These are phyloP conservation scores for Craterostigma plantagineum DNA, from an alignment of 257 asterid genomes.

Conservation along the genomic window DNA sequence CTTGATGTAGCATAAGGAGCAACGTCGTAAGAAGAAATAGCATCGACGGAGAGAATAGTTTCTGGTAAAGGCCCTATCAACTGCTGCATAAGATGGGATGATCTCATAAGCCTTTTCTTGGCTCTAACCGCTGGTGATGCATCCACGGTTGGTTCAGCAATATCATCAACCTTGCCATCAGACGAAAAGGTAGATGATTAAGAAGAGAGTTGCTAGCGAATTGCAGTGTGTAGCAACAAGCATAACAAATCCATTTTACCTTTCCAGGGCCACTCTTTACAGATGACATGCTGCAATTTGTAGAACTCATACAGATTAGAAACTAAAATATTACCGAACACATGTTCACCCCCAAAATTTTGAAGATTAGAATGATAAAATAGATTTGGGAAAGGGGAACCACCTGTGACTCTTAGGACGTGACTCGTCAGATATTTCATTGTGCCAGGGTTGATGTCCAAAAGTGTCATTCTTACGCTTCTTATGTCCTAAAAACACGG, in stretches of 20 bases:
- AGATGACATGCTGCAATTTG: neutral
- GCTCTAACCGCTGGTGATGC: conserved; percentile 31
- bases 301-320: neutral
- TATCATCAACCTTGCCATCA: conserved; percentile 41
- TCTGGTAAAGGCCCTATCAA: conserved; percentile 43
- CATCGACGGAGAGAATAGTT: conserved; percentile 37
- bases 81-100: conserved; percentile 82
- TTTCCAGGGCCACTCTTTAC: conserved; percentile 6
- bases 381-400: conserved; percentile 6
- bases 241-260: neutral
- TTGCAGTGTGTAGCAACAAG: conserved; percentile 7
- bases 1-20: conserved; percentile 42
- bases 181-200: conserved; percentile 4
- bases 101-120: conserved; percentile 53
- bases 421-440: conserved; percentile 37
- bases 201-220: conserved; percentile 4
- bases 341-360: neutral
- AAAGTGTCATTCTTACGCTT: conserved; percentile 49
- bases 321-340: neutral
- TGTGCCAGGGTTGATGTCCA: conserved; percentile 42
- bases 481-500: conserved; percentile 23
- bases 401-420: conserved; percentile 39
- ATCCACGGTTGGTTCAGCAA: conserved; percentile 34
- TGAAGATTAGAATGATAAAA: conserved; percentile 1
- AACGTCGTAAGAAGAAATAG: conserved; percentile 23